Conservation (phyloP, 805 yeast genomes). For the Starmerella riodocensis region DNA sequence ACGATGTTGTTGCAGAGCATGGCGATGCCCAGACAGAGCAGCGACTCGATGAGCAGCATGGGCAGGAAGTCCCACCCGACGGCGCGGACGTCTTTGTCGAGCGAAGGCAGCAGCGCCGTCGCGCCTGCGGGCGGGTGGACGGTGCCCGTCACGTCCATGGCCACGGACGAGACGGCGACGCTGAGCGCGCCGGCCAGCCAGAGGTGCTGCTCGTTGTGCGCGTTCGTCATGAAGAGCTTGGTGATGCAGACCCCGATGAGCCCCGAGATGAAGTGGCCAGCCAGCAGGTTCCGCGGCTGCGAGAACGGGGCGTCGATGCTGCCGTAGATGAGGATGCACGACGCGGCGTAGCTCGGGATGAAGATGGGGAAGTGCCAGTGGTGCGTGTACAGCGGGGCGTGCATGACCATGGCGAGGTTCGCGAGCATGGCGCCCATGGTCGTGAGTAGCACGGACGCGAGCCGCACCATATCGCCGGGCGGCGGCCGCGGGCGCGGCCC, state of each 20-base stretch:
- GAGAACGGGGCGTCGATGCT: constrained; percentile 45
- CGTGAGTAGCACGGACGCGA: constrained; percentile 16
- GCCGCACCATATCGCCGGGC: constrained; percentile 7
- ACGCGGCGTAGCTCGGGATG: constrained; percentile 39
- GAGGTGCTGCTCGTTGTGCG: constrained; percentile 34
- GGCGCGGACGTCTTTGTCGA: constrained; percentile 33
- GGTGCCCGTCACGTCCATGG: constrained; percentile 41
- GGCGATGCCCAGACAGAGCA: constrained; percentile 39
- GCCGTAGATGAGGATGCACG: constrained; percentile 47
- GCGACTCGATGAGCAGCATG: constrained; percentile 37
- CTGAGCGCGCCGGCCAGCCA: constrained; percentile 49
- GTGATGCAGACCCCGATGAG: constrained; percentile 42
- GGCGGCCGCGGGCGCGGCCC: constrained; percentile 4
- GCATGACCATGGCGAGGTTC: constrained; percentile 20
- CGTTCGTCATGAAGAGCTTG: constrained; percentile 39
- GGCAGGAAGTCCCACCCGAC: constrained; percentile 61
- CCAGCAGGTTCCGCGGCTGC: constrained; percentile 47
- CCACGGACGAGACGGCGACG: constrained; percentile 41
- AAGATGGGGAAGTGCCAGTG: constrained; percentile 20
- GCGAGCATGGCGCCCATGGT: constrained; percentile 25
- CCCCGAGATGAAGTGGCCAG: constrained; percentile 44
- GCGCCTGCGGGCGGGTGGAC: constrained; percentile 69
- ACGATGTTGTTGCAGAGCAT: constrained; percentile 41
- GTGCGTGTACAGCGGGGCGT: constrained; percentile 20
- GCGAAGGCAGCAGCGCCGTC: constrained; percentile 44